phyloP scores from a whole-genome alignment of 2,329 filamentous ascomycete genomes.

The Pseudogymnoascus sp. region DNA sequence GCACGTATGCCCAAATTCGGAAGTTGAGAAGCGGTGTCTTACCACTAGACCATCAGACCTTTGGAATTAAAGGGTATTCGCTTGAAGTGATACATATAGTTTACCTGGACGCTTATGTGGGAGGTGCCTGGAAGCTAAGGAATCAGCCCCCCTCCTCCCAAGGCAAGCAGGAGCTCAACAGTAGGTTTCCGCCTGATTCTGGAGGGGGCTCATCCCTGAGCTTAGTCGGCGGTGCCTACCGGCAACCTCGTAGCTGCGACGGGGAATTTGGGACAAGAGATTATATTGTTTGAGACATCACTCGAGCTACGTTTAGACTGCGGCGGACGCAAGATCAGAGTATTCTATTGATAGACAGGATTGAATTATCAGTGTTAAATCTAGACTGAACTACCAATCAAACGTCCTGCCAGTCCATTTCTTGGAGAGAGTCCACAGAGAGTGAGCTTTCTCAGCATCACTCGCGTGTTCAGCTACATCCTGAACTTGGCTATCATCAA shows the following conservation, averaged over 20 bases:
- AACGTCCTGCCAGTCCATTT: constrained; percentile 13
- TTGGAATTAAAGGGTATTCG: not conserved
- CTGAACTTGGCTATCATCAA: constrained; percentile 10
- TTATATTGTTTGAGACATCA: too few species aligned
- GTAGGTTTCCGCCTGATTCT: not conserved
- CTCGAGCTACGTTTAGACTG: too few species aligned
- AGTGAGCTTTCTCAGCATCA: not conserved
- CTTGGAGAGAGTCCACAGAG: constrained; percentile 11
- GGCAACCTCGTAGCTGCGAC: too few species aligned
- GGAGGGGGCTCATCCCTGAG: not conserved
- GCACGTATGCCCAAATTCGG: not conserved
- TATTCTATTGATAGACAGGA: too few species aligned
- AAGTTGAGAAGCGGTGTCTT: not conserved
- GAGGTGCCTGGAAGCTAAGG: not conserved
- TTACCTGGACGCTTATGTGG: not conserved
- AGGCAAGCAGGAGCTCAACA: not conserved
- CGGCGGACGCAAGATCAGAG: too few species aligned
- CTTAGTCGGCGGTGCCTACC: not conserved
- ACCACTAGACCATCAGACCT: constrained; percentile 1
- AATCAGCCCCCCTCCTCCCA: not conserved
- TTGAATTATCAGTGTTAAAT: too few species aligned
- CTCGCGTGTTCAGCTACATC: not conserved
- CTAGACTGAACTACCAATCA: not conserved
- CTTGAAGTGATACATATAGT: not conserved
- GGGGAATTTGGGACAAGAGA: too few species aligned